phyloP scores from a whole-genome alignment of 306 rosid species.

The Cucurbita pepo region DNA sequence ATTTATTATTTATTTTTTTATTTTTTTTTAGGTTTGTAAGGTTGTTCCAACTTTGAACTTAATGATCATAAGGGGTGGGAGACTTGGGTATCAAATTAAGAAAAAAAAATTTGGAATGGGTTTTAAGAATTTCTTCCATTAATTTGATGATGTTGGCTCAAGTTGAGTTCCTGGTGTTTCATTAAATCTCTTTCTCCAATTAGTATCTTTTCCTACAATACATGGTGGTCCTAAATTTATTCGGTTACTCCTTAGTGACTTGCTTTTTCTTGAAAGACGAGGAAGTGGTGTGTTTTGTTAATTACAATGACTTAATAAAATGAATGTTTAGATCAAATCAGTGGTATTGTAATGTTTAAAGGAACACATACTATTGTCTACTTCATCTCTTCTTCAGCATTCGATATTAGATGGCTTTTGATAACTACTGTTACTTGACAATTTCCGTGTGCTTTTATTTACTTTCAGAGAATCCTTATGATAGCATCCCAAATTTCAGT shows the following conservation, averaged over 20 bases:
- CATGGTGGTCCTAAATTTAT: neutral
- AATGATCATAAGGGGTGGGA: neutral
- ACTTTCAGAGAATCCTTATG: conserved; percentile 90
- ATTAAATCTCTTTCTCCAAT: neutral
- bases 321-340: neutral
- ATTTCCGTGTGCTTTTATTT: conserved; percentile 16
- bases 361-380: neutral
- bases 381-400: neutral
- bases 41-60: neutral
- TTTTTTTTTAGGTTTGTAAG: neutral
- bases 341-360: neutral
- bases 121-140: neutral
- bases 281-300: neutral
- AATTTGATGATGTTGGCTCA: neutral
- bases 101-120: neutral
- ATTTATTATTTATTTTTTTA: neutral
- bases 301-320: neutral
- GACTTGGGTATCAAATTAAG: neutral
- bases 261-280: neutral
- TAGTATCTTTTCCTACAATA: neutral
- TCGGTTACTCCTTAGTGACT: neutral
- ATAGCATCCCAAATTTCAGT: conserved; percentile 96
- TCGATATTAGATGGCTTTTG: neutral
- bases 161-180: neutral
- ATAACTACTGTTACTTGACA: neutral